A percentile compares a stretch with the other conserved stretches of the same genome.
These are phyloP conservation scores for Cudoniella acicularis DNA, from an alignment of 495 filamentous ascomycete genomes.

Conservation along the genomic window DNA sequence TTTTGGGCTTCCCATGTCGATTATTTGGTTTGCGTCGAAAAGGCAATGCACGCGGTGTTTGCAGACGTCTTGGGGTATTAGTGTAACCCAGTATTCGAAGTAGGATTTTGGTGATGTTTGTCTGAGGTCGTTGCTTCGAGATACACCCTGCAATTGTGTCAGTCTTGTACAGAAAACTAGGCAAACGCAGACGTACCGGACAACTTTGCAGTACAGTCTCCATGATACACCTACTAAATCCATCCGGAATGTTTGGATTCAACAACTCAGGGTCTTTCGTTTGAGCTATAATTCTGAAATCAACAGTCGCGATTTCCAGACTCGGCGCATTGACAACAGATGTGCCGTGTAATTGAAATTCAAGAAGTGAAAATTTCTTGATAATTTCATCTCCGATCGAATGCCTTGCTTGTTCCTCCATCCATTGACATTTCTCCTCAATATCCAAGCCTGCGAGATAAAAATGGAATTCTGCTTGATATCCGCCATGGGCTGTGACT, in stretches of 20 bases:
- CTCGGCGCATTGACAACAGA: constrained; percentile 26
- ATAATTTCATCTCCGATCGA: constrained; percentile 7
- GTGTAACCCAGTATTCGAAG: constrained; percentile 31
- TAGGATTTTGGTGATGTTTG: constrained; percentile 21
- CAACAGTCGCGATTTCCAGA: constrained; percentile 34
- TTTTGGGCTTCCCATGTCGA: constrained; percentile 23
- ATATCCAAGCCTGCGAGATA: constrained; percentile 26
- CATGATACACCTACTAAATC: constrained; percentile 25
- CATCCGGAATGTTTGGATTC: constrained; percentile 21
- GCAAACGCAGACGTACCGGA: neutral
- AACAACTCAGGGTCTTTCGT: neutral
- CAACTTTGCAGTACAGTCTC: constrained; percentile 28
- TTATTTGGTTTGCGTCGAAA: constrained; percentile 1
- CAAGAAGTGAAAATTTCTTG: constrained; percentile 13
- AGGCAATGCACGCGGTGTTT: constrained; percentile 25
- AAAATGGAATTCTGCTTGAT: constrained; percentile 20
- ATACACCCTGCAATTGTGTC: neutral
- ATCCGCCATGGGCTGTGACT: constrained; percentile 16
- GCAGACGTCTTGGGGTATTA: constrained; percentile 5
- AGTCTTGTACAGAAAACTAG: neutral
- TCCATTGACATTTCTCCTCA: constrained; percentile 18
- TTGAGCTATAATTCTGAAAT: constrained; percentile 35
- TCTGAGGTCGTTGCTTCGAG: constrained; percentile 26
- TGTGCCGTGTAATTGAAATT: constrained; percentile 32
- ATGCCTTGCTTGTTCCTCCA: constrained; percentile 14